Evolutionary conservation across 345 rosid species (phyloP), one percentile per base, ranked within the genome.

Genomic region (Boechera stricta): DNA sequence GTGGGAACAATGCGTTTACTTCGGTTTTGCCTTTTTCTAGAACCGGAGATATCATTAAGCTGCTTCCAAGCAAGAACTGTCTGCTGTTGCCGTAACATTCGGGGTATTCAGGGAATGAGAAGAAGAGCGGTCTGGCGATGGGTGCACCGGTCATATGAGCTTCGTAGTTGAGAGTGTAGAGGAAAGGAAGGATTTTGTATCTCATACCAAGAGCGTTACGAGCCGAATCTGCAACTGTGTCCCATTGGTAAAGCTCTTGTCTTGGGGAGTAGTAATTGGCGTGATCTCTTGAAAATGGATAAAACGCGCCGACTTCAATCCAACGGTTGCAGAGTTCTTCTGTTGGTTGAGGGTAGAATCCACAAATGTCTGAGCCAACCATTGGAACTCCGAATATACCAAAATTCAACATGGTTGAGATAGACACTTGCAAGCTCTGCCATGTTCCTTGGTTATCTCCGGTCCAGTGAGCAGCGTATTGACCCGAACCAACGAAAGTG

Each of bases 321-420:
- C 99, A 95, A 16, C 98, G 91, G 77, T 95, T 95, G 72, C 99
- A 95, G 7, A 95, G 92, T 84, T 95, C 98, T 75, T 92, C 98
- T 0, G 98, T 91, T 4, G 97, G 96, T 38, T 85, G 86, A 42
- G 97, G 97, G 82, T 89, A 95, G 81, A 95, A 92, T 5, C 99
- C 99, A 47, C 98, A 95, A 61, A 95, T 95, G 71, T 92, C 98
- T 6, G 98, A 81, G 64, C 99, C 98, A 53, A 96, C 99, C 99
- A 93, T 96, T 1, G 98, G 93, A 67, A 96, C 90, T 16, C 98
- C 97, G 16, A 95, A 96, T 26, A 93, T 81, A 33, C 99, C 99
- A 8, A 96, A 96, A 63, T 93, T 96, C 76, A 96, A 67, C 93
- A 93, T 83, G 0, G 98, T 96, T 12, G 97, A 86, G 64, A 96